A percentile compares a stretch with the other conserved stretches of the same genome.
Conservation (phyloP, 139 green algal genomes). For the Tetraselmis striata region DNA sequence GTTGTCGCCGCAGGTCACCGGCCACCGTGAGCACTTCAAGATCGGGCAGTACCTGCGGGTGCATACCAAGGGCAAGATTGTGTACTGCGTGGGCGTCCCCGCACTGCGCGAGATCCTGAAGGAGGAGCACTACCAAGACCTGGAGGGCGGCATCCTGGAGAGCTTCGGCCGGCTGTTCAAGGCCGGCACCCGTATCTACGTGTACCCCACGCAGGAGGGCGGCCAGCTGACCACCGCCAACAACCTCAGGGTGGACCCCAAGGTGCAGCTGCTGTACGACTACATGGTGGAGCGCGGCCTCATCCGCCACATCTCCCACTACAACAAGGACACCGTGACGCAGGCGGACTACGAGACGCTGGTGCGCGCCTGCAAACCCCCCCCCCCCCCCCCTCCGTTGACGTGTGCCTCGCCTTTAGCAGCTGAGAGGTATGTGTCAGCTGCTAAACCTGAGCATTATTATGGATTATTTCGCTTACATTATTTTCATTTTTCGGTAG, state of each 20-base stretch:
- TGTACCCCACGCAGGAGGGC: conserved; percentile 43
- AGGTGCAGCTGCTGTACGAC: conserved; percentile 42
- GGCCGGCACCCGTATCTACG: conserved; percentile 40
- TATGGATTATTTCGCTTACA: too few relatives aligned
- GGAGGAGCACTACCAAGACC: conserved; percentile 34
- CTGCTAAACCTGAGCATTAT: too few relatives aligned
- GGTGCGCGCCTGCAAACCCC: too few relatives aligned
- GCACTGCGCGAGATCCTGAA: conserved; percentile 35
- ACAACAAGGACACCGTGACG: too few relatives aligned
- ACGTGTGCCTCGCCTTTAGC: too few relatives aligned
- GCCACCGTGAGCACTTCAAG: conserved; percentile 37
- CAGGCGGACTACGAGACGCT: too few relatives aligned
- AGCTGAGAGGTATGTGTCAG: too few relatives aligned
- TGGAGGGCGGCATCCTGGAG: conserved; percentile 44
- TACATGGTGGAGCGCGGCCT: conserved; percentile 39
- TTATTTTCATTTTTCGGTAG: too few relatives aligned
- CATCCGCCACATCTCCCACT: conserved; percentile 34
- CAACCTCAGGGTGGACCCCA: conserved; percentile 30
- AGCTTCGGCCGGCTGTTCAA: conserved; percentile 44
- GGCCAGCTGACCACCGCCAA: conserved; percentile 33
- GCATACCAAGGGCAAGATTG: conserved; percentile 34
- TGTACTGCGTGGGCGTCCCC: conserved; percentile 36
- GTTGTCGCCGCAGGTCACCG: too few relatives aligned
- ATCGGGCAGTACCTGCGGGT: conserved; percentile 35
- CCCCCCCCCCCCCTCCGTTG: too few relatives aligned